phyloP scores from a whole-genome alignment of 331 rosid species.

The Rosa hybrid region DNA sequence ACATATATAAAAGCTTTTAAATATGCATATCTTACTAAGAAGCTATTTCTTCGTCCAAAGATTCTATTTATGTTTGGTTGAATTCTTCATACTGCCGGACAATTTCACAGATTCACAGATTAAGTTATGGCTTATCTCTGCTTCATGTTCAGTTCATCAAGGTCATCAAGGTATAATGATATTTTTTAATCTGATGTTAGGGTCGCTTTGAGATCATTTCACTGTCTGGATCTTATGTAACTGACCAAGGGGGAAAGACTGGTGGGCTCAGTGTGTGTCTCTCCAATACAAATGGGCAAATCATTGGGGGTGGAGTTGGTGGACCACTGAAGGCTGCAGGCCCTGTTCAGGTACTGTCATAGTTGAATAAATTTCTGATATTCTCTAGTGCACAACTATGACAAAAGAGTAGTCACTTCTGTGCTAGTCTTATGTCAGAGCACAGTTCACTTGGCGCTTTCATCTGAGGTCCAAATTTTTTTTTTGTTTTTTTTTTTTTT shows the following conservation, averaged over 20 bases:
- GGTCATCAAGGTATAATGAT: constrained; percentile 7
- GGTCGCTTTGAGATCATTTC: constrained; percentile 95
- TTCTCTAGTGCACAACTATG: constrained; percentile 12
- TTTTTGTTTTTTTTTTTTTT: no score
- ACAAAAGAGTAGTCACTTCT: background rate
- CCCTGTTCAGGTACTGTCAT: constrained; percentile 85
- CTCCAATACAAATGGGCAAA: constrained; percentile 80
- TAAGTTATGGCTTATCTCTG: background rate
- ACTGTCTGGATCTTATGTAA: constrained; percentile 78
- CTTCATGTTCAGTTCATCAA: constrained; percentile 7
- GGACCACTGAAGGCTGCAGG: constrained; percentile 93
- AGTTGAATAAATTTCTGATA: background rate
- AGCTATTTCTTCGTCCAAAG: no score
- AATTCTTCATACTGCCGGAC: background rate
- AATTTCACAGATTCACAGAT: constrained; percentile 6
- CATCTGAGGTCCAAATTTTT: no score
- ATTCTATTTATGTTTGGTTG: no score
- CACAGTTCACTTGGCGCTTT: no score
- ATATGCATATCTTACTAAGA: no score
- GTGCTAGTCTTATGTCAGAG: background rate
- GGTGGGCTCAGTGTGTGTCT: constrained; percentile 94
- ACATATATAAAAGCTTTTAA: background rate
- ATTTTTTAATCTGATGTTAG: constrained; percentile 32
- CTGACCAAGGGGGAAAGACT: constrained; percentile 62
- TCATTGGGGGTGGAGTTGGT: constrained; percentile 95